Conservation (phyloP, 306 rosid species). For the Lagenaria siceraria region DNA sequence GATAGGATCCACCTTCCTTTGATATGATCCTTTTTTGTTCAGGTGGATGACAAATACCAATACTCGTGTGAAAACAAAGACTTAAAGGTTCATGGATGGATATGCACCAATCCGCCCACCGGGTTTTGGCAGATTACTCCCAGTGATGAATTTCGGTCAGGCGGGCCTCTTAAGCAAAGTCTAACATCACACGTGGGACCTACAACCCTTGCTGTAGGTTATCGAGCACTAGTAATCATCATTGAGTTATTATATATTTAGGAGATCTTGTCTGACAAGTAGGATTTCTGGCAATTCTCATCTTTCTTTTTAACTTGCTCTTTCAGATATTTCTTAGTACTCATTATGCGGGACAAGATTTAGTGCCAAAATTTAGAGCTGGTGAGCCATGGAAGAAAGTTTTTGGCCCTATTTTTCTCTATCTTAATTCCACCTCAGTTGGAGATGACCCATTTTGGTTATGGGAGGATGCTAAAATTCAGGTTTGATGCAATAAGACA, state of each 20-base stretch:
- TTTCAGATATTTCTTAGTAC: constrained; percentile 43
- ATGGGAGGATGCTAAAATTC: constrained; percentile 44
- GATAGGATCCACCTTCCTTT: constrained; percentile 11
- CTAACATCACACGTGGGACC: constrained; percentile 98
- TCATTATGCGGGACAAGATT: constrained; percentile 44
- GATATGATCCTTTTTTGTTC: constrained; percentile 17
- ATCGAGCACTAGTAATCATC: not conserved
- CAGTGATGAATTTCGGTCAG: constrained; percentile 82
- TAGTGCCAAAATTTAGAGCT: constrained; percentile 29
- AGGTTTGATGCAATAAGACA: constrained; percentile 11
- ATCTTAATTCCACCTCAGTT: constrained; percentile 20
- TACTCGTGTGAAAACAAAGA: constrained; percentile 75
- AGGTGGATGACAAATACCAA: constrained; percentile 76
- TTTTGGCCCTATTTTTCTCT: constrained; percentile 41
- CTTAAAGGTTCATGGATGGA: constrained; percentile 78
- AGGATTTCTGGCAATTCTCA: not conserved
- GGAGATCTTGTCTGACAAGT: not conserved
- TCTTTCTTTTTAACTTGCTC: constrained; percentile 7
- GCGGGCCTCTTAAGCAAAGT: constrained; percentile 82
- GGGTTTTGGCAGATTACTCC: constrained; percentile 91
- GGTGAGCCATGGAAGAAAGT: constrained; percentile 48
- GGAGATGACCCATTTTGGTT: constrained; percentile 33
- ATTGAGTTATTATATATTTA: not conserved
- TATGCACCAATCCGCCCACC: constrained; percentile 35
- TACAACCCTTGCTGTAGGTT: constrained; percentile 72